phyloP scores from a whole-genome alignment of 495 filamentous ascomycete genomes.

The Aspergillus diversus region DNA sequence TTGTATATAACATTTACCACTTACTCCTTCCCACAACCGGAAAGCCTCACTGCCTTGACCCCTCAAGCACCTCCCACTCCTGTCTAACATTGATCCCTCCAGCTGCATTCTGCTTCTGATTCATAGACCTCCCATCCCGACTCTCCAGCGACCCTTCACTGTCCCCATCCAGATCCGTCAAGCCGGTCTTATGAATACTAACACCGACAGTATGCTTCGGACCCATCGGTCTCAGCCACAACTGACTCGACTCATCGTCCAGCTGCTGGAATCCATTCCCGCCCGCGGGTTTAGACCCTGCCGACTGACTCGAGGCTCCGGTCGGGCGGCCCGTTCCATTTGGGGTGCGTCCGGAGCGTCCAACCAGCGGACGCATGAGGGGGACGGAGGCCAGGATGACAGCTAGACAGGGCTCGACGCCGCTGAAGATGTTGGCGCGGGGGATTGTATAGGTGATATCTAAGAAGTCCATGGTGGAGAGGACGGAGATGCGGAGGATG shows the following conservation, averaged over 20 bases:
- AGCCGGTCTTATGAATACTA: neutral
- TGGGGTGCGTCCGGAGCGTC: conserved; percentile 7
- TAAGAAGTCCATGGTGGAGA: conserved; percentile 19
- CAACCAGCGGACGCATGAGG: conserved; percentile 27
- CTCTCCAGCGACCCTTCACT: conserved; percentile 8
- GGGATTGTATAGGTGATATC: conserved; percentile 26
- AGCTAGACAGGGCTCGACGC: conserved; percentile 29
- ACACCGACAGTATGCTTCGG: conserved; percentile 13
- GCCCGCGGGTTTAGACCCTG: neutral
- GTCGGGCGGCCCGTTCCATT: conserved; percentile 2
- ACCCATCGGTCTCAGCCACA: conserved; percentile 19
- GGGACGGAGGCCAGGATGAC: conserved; percentile 27
- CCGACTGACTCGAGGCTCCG: neutral
- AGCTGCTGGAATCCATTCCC: conserved; percentile 10
- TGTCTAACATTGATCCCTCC: conserved; percentile 10
- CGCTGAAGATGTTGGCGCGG: conserved; percentile 25
- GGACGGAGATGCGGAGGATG: conserved; percentile 23
- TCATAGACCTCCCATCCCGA: neutral
- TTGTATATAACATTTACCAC: too few relatives aligned
- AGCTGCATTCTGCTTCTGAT: neutral
- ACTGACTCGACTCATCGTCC: conserved; percentile 18
- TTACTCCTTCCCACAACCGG: too few relatives aligned
- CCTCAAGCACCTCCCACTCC: conserved; percentile 12
- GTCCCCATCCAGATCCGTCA: neutral
- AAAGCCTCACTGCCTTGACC: neutral